Base-by-base conservation (phyloP, 2,329 filamentous ascomycete species). In the Fusarium pseudograminearum region DNA sequence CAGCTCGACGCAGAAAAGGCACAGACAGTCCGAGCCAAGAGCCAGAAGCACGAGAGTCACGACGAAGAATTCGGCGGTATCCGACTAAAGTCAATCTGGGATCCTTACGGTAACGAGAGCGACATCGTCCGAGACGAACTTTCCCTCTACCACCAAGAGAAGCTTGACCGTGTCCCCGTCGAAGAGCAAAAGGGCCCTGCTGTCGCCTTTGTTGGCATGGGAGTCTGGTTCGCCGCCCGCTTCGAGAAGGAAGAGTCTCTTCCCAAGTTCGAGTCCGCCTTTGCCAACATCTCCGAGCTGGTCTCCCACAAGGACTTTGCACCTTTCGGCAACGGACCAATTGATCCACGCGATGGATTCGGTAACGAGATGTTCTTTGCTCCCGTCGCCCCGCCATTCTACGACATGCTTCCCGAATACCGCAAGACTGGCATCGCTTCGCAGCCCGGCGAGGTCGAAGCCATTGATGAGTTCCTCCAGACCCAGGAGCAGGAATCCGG, bases 31-130 rank as follows among this genome's bases (percentile, higher is more conserved):
- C 63, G 63, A 16, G 40, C 45, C 28, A 61, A 54, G 31, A 70
- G 67, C 44, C 28, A 58, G 26, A 71, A 71, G 56, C 68, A 71
- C 45, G 60, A 67, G 24, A 69, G 65, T 12, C 68, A 71, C 45
- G 68, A 71, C 34, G 52, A 71, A 50, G 65, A 66, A 33, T 59
- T 71, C n/a, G 69, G 57, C 11, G 69, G 59, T 4, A 57, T 71
- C 18, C 69, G 69, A 26, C 54, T 71, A 9, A 50, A 62, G 22
- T 89, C 89, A 61, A 75, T 89, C 14, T 91, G 87, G 87, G 88
- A 91, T 76, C 88, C 89, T 3, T 89, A 83, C 18, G 71, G 65
- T 30, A 70, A 72, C 31, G 65, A 65, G 24, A 70, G 55, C 44
- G 50, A 56, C 20, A 48, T 57, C 4, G 67, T 55, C 34, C 68